phyloP scores from a whole-genome alignment of 345 rosid species.

The Eucalyptus polybractea region DNA sequence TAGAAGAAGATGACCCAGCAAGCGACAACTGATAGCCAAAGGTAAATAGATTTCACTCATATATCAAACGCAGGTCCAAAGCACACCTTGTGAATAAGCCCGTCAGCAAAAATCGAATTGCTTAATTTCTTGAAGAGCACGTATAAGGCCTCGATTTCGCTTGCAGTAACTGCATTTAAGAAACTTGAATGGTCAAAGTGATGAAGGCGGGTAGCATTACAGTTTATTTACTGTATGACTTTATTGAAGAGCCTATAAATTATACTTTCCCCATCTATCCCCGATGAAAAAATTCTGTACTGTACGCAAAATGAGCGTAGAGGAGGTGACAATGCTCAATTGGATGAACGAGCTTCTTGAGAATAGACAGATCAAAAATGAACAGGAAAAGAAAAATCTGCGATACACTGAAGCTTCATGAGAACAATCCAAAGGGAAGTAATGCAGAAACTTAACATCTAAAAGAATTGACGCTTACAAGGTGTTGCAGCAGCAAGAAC shows the following conservation, averaged over 20 bases:
- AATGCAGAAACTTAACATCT: not conserved
- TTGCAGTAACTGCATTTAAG: conserved; percentile 47
- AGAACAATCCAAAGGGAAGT: not conserved
- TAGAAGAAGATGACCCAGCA: not conserved
- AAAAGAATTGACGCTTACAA: conserved; percentile 25
- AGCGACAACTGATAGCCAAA: not conserved
- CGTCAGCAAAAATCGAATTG: conserved; percentile 66
- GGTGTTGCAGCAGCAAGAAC: conserved; percentile 69
- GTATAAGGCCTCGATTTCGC: conserved; percentile 71
- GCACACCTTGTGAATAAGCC: conserved; percentile 82
- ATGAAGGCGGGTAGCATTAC: not conserved
- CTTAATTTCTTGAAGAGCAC: conserved; percentile 82
- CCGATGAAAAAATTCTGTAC: not conserved
- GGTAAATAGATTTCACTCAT: not conserved
- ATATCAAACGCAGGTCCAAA: not conserved
- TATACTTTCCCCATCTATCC: not conserved
- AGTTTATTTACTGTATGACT: not conserved
- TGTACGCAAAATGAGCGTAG: not conserved
- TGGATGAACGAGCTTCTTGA: not conserved
- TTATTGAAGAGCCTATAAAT: not conserved
- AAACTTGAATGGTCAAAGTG: not conserved
- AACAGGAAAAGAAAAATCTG: not conserved
- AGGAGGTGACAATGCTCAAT: not conserved
- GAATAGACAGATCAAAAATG: not conserved
- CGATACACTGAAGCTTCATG: not conserved